A percentile compares a stretch with the other conserved stretches of the same genome.
phyloP scores from a whole-genome alignment of 345 rosid genomes.

The Citrus hindsii region DNA sequence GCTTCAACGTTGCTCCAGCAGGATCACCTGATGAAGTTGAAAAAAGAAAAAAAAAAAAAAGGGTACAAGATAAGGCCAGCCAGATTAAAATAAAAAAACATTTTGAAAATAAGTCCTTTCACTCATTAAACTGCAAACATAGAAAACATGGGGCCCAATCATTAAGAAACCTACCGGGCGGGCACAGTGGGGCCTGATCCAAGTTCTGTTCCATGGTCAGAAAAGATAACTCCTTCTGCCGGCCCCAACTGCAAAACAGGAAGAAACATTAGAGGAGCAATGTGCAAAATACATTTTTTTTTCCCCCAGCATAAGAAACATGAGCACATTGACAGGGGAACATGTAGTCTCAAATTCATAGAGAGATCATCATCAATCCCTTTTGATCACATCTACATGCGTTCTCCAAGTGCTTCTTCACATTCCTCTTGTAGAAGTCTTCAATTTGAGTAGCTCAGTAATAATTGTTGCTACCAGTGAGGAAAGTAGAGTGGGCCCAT shows the following conservation, averaged over 20 bases:
- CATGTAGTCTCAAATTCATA: background rate
- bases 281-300: background rate
- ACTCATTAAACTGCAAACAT: background rate
- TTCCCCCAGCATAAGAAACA: background rate
- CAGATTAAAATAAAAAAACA: background rate
- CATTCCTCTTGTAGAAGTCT: background rate
- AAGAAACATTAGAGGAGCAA: background rate
- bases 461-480: background rate
- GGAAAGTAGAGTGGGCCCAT: background rate
- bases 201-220: conserved; percentile 88
- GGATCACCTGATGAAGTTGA: conserved; percentile 63
- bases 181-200: conserved; percentile 80
- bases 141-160: conserved; percentile 9
- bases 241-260: conserved; percentile 66
- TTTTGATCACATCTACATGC: background rate
- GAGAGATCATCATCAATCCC: background rate
- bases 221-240: conserved; percentile 76
- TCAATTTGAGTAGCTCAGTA: background rate
- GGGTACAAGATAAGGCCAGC: background rate
- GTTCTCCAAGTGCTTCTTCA: background rate
- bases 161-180: conserved; percentile 56
- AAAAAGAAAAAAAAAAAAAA: no score
- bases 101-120: background rate
- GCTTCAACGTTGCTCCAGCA: conserved; percentile 89
- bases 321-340: background rate